A percentile compares a stretch with the other conserved stretches of the same genome.
Evolutionary conservation across 2,329 filamentous ascomycete species (phyloP).

Genomic region (Blastomyces emzantsi): DNA sequence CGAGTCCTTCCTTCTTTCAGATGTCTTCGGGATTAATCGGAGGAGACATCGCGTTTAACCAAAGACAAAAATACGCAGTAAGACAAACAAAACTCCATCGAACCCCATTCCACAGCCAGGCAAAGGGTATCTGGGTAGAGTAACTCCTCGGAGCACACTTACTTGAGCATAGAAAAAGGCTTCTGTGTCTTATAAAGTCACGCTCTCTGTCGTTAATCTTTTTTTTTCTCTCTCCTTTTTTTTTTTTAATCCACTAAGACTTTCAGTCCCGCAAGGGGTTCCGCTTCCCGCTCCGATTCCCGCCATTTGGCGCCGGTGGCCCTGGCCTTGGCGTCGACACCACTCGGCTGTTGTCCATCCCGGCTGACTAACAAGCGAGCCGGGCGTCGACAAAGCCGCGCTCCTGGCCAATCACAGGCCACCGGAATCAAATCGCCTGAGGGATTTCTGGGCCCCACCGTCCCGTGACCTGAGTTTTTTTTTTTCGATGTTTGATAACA

Average conservation of each 20-base stretch:
- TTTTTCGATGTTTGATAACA: neutral
- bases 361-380: neutral
- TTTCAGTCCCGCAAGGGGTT: no score
- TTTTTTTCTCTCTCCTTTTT: neutral
- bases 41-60: neutral
- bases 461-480: neutral
- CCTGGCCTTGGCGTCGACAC: neutral
- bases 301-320: neutral
- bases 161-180: neutral
- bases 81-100: no score
- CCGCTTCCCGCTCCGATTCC: neutral
- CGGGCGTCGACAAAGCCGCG: neutral
- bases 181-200: neutral
- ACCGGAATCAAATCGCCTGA: neutral
- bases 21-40: neutral
- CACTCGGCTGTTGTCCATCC: neutral
- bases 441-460: neutral
- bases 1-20: no score
- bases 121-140: neutral
- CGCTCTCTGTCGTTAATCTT: neutral
- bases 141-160: neutral
- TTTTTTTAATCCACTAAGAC: no score
- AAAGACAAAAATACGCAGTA: neutral
- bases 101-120: neutral
- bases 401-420: neutral